These are phyloP conservation scores for Cercospora sp. DNA, from an alignment of 2,329 filamentous ascomycete species.

Conservation along the genomic window DNA sequence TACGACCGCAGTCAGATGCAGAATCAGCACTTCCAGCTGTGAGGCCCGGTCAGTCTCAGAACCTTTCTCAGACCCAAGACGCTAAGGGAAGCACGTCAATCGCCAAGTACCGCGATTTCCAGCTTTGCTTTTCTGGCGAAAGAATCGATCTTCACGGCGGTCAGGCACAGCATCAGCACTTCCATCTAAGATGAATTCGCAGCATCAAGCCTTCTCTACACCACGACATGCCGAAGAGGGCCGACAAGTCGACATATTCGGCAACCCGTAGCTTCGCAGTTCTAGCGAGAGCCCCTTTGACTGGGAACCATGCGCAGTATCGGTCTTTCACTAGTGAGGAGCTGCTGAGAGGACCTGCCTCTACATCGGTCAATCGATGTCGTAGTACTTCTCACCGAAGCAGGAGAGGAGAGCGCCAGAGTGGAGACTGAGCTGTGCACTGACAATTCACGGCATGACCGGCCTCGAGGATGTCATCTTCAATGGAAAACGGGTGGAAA, in stretches of 20 bases:
- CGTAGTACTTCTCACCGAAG: not conserved
- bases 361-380: not conserved
- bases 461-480: not conserved
- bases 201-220: not conserved
- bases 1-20: not conserved
- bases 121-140: not conserved
- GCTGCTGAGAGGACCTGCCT: not conserved
- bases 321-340: not conserved
- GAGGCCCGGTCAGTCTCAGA: not conserved
- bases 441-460: not conserved
- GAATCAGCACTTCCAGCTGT: not conserved
- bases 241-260: not conserved
- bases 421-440: not conserved
- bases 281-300: not conserved
- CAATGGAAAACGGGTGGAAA: not conserved
- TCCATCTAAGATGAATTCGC: not conserved
- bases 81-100: not conserved
- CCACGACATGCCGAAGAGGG: not conserved
- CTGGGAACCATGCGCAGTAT: not conserved
- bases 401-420: not conserved
- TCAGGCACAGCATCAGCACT: not conserved
- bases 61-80: not conserved
- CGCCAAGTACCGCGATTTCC: not conserved
- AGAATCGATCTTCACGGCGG: not conserved
- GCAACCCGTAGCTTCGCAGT: not conserved